Evolutionary conservation across 2,329 filamentous ascomycete species (phyloP).

Genomic region (Tympanopsis confertula): DNA sequence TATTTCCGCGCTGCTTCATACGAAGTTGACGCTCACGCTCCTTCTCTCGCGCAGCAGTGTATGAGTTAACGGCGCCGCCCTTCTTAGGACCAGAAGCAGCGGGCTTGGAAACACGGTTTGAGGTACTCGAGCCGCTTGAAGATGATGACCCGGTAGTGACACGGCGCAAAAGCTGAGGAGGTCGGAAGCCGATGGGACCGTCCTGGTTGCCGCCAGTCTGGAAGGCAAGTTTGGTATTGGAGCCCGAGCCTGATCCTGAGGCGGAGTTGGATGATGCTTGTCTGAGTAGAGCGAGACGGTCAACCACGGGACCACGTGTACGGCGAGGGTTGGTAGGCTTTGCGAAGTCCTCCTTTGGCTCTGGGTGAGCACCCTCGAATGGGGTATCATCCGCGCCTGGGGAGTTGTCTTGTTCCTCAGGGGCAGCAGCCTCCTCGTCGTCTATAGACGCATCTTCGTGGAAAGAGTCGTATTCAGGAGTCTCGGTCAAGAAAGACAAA

Average conservation of each 20-base stretch:
- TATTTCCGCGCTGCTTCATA: neutral
- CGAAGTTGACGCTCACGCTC: neutral
- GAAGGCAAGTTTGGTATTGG: neutral
- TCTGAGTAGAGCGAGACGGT: neutral
- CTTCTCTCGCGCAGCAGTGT: neutral
- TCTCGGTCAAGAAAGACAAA: neutral
- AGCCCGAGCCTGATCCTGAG: neutral
- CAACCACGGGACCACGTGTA: neutral
- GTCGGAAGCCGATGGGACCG: neutral
- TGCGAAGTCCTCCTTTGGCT: neutral
- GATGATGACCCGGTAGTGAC: neutral
- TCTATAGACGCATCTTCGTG: neutral
- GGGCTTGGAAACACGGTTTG: neutral
- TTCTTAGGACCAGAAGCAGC: neutral
- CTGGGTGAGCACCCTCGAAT: neutral
- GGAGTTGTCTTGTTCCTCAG: neutral
- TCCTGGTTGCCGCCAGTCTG: neutral
- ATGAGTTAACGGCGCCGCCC: neutral
- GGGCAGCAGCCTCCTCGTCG: neutral
- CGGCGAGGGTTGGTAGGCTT: neutral
- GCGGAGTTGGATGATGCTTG: conserved; percentile 1
- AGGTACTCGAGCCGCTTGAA: neutral
- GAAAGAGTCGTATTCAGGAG: neutral
- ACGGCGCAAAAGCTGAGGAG: neutral
- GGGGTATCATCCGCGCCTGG: too few relatives aligned